Conservation (phyloP, 805 yeast species). For the Candida nemodendra region DNA sequence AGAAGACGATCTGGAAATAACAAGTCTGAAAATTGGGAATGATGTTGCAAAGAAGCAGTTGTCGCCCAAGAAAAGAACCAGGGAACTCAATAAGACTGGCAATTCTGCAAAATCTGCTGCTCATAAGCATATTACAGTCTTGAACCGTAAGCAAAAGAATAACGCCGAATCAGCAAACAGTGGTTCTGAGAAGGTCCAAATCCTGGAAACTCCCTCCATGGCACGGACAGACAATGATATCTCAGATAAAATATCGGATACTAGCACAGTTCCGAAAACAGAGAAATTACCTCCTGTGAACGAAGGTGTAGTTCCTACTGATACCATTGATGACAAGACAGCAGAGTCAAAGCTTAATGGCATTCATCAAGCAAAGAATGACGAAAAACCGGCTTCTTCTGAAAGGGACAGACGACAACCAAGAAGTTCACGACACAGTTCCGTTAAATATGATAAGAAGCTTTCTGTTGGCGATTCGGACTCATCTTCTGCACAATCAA, state of each 20-base stretch:
- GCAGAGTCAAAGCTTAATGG: not conserved
- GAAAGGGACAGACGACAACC: not conserved
- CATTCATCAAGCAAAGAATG: not conserved
- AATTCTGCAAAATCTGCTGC: not conserved
- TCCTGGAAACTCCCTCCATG: not conserved
- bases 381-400: not conserved
- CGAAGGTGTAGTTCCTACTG: not conserved
- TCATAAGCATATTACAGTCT: not conserved
- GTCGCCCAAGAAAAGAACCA: not conserved
- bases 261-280: not conserved
- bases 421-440: not conserved
- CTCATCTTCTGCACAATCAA: not conserved
- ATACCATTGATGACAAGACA: not conserved
- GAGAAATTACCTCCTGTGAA: not conserved
- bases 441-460: conserved; percentile 6
- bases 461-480: not conserved
- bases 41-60: not conserved
- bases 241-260: not conserved
- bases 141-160: not conserved
- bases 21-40: not conserved
- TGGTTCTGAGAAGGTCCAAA: not conserved
- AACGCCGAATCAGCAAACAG: not conserved
- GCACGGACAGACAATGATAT: not conserved
- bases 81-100: not conserved
- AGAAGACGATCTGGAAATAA: not conserved